A percentile compares a stretch with the other conserved stretches of the same genome.
Conservation (phyloP, 2,329 filamentous ascomycete genomes). For the Aspergillus sojae region DNA sequence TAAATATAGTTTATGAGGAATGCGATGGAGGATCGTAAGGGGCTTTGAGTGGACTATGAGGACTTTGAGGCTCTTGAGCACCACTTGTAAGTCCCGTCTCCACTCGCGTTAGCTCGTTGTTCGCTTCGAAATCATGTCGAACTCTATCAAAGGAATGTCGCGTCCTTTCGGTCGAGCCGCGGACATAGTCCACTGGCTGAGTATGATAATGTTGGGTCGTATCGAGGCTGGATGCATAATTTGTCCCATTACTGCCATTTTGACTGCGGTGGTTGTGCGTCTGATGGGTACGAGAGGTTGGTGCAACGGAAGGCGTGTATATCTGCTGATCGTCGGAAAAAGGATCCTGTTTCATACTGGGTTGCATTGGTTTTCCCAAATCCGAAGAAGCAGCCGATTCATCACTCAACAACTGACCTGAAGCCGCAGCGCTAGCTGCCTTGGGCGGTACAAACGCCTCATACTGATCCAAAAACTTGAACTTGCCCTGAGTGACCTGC, state of each 20-base stretch:
- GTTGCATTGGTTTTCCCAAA: constrained; percentile 53
- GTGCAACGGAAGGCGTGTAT: constrained; percentile 85
- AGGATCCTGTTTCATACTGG: constrained; percentile 61
- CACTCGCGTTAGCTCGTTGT: constrained; percentile 84
- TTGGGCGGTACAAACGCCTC: constrained; percentile 56
- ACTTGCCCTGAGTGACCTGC: constrained; percentile 81
- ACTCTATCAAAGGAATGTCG: constrained; percentile 84
- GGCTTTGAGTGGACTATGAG: constrained; percentile 36
- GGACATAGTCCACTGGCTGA: constrained; percentile 60
- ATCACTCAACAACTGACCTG: constrained; percentile 42
- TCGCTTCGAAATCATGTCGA: constrained; percentile 81
- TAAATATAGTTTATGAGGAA: constrained; percentile 30
- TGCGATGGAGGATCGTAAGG: constrained; percentile 36
- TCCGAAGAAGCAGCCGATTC: constrained; percentile 44
- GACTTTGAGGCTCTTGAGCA: constrained; percentile 30
- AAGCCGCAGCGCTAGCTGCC: constrained; percentile 42
- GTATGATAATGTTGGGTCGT: constrained; percentile 56
- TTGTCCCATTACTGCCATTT: constrained; percentile 91
- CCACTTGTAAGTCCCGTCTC: constrained; percentile 63
- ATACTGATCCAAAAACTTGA: constrained; percentile 68
- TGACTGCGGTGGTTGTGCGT: constrained; percentile 83
- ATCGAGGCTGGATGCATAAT: constrained; percentile 67
- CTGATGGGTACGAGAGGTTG: constrained; percentile 73
- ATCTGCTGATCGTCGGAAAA: constrained; percentile 88
- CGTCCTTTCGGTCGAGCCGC: constrained; percentile 82